Percentiles rank a stretch among this genome's conserved stretches.
Conservation (phyloP, 352 stramenopile species). For the Elongisporangium anandrum region DNA sequence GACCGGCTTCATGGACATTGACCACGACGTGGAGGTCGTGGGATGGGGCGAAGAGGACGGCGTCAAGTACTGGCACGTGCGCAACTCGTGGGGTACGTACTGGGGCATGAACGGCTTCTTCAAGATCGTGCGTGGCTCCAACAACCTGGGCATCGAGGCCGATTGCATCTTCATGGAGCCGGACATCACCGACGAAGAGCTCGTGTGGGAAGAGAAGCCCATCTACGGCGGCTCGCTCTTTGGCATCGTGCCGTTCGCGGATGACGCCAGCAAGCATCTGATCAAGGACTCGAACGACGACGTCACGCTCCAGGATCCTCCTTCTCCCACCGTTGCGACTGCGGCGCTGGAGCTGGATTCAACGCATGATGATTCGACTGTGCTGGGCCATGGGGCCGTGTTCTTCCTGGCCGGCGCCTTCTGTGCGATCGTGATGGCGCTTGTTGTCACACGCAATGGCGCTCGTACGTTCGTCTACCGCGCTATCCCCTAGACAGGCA, state of each 20-base stretch:
- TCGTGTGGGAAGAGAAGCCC: constrained; percentile 77
- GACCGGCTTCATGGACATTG: constrained; percentile 84
- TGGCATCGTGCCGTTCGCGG: constrained; percentile 66
- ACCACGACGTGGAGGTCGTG: constrained; percentile 80
- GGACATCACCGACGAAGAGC: constrained; percentile 72
- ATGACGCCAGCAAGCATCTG: constrained; percentile 74
- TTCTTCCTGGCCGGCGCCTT: constrained; percentile 63
- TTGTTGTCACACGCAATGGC: constrained; percentile 40
- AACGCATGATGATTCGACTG: background rate
- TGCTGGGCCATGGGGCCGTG: constrained; percentile 21
- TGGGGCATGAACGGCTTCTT: constrained; percentile 98
- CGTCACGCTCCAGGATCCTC: constrained; percentile 50
- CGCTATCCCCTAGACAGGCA: constrained; percentile 30
- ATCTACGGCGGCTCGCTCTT: constrained; percentile 77
- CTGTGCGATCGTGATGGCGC: constrained; percentile 34
- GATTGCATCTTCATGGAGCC: constrained; percentile 88
- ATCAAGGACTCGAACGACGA: constrained; percentile 87
- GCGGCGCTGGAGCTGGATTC: constrained; percentile 6
- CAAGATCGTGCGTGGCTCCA: constrained; percentile 85
- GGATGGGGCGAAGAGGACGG: constrained; percentile 92
- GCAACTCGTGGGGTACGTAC: constrained; percentile 93
- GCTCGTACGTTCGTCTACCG: constrained; percentile 59
- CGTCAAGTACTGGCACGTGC: constrained; percentile 96
- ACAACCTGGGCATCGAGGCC: constrained; percentile 91
- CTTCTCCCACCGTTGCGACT: constrained; percentile 1